These are phyloP conservation scores for Albophoma yamanashiensis DNA, from an alignment of 2,329 filamentous ascomycete genomes.

Conservation along the genomic window DNA sequence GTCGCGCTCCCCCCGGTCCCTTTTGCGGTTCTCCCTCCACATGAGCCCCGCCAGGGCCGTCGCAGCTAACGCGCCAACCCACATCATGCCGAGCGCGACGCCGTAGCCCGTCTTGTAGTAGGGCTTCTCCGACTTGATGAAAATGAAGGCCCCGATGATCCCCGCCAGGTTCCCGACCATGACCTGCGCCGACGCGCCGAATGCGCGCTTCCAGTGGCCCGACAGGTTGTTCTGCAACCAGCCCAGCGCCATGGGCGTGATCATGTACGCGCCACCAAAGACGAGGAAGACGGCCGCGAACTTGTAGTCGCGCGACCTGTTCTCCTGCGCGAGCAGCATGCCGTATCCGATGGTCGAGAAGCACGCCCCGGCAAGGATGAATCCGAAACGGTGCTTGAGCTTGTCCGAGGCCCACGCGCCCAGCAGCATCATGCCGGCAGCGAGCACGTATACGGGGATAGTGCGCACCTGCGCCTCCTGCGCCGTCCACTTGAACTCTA, in stretches of 20 bases:
- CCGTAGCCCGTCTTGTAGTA: conserved; percentile 39
- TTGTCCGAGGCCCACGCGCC: conserved; percentile 36
- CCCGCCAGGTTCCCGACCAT: conserved; percentile 39
- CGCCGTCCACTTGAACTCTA: conserved; percentile 22
- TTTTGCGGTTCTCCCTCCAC: conserved; percentile 22
- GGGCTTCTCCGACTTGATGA: conserved; percentile 32
- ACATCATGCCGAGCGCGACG: conserved; percentile 32
- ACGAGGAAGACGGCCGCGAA: conserved; percentile 47
- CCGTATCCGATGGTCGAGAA: conserved; percentile 44
- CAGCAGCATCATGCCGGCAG: conserved; percentile 16
- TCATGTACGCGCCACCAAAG: conserved; percentile 41
- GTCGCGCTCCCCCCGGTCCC: conserved; percentile 19
- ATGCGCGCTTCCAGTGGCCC: conserved; percentile 45
- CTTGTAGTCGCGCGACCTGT: conserved; percentile 17
- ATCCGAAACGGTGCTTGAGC: conserved; percentile 40
- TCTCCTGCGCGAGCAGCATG: conserved; percentile 32
- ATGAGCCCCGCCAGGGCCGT: conserved; percentile 16
- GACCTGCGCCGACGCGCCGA: conserved; percentile 38
- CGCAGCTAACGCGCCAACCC: conserved; percentile 27
- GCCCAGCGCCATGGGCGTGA: conserved; percentile 41
- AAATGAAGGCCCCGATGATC: conserved; percentile 35
- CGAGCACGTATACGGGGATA: conserved; percentile 25
- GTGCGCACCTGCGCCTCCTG: conserved; percentile 22
- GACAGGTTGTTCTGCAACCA: conserved; percentile 48
- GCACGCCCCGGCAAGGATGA: conserved; percentile 37